Base-by-base conservation (phyloP, 306 rosid genomes). In the Herpetospermum pedunculosum region DNA sequence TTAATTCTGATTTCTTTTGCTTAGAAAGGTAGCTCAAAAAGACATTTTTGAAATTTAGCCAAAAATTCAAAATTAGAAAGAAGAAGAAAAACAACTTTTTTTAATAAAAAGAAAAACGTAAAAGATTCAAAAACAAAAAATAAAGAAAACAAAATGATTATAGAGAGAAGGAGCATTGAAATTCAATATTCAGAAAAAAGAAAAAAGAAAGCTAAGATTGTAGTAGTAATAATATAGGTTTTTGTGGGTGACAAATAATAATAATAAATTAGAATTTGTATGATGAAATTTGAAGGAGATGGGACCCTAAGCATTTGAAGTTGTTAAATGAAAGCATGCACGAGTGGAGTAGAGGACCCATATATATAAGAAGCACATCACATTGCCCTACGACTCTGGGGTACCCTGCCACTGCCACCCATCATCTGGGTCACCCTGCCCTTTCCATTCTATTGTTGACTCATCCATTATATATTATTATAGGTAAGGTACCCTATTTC, bases 281-380 rank as follows among this genome's bases (percentile, higher is more conserved):
- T 16, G 13, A 53, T 53, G 62, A 54, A 58, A 15, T 28, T 58
- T 21, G 55, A 49, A 5, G 68, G 18, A 60, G 19, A 2, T 3
- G 43, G 69, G 57, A 19, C 28, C 57, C 62, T 2, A 18, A n/a
- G 48, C 18, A n/a, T 9, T 37, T 64, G 71, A 12, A 37, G 30
- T 64, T 19, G 71, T 67, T 23, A 67, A 25, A 67, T 67, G 1
- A 23, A 63, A 67, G 72, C 72, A 67, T 67, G 72, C 72, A 67
- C 72, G 72, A 67, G 72, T 67, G 72, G 72, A 67, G 72, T 41
- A 2, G 11, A 65, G 72, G 72, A 41, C 72, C 72, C 71, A 38
- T 11, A 64, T 10, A 0, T n/a, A 1, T 21, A 57, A 25, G 9
- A 9, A 21, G 4, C 49, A 65, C 70, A 62, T n/a, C 70, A 37